Conservation (phyloP, 331 rosid genomes). For the Malus hybrid region DNA sequence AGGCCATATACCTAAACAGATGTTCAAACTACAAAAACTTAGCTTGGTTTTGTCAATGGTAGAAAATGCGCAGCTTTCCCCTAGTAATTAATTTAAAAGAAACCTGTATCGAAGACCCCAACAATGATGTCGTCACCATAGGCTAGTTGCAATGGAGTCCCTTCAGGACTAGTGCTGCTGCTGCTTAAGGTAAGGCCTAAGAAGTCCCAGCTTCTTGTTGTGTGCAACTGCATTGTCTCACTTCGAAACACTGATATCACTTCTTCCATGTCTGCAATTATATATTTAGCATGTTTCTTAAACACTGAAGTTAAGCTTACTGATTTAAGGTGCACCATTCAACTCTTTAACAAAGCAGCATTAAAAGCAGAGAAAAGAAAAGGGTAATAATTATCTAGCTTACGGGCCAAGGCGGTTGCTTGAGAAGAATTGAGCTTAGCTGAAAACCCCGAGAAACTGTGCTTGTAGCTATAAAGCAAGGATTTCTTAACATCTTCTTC, state of each 20-base stretch:
- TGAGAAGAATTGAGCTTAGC: constrained; percentile 47
- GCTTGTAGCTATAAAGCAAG: constrained; percentile 52
- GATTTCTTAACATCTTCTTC: constrained; percentile 38
- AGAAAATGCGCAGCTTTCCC: not conserved
- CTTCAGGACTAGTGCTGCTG: not conserved
- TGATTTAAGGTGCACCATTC: not conserved
- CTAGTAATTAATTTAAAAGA: not conserved
- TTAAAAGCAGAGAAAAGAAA: not conserved
- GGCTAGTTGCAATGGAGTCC: constrained; percentile 18
- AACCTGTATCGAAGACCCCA: constrained; percentile 53
- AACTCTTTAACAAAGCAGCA: not conserved
- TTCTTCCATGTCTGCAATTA: constrained; percentile 41
- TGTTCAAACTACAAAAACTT: not conserved
- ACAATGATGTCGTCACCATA: constrained; percentile 37
- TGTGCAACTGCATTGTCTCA: constrained; percentile 29
- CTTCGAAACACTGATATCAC: constrained; percentile 49
- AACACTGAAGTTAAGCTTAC: not conserved
- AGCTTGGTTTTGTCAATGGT: not conserved
- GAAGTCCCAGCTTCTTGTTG: constrained; percentile 68
- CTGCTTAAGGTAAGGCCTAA: constrained; percentile 33
- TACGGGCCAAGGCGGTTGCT: constrained; percentile 40
- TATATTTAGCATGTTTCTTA: not conserved
- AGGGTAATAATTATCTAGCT: not conserved
- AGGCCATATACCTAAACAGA: constrained; percentile 50
- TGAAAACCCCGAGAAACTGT: constrained; percentile 54